A percentile compares a stretch with the other conserved stretches of the same genome.
Conservation (phyloP, 2,329 filamentous ascomycete genomes). For the Cercospora nicotianae region DNA sequence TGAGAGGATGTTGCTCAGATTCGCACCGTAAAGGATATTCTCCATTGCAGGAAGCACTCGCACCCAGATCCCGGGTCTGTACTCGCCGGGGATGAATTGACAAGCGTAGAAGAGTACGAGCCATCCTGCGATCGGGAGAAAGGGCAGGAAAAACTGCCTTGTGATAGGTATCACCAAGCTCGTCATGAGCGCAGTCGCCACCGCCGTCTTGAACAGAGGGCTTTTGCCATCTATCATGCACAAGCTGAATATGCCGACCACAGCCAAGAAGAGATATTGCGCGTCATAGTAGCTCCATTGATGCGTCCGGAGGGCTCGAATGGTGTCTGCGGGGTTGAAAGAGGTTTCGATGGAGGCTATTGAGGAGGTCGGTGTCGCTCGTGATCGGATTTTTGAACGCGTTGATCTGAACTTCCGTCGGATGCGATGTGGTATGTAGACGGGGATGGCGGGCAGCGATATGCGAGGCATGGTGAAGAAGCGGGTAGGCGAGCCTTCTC, state of each 20-base stretch:
- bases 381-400: constrained; percentile 64
- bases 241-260: constrained; percentile 78
- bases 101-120: constrained; percentile 89
- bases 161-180: constrained; percentile 80
- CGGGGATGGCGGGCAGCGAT: constrained; percentile 50
- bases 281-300: constrained; percentile 80
- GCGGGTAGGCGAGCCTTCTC: constrained; percentile 37
- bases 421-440: constrained; percentile 63
- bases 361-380: constrained; percentile 67
- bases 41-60: constrained; percentile 90
- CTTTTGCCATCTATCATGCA: constrained; percentile 77
- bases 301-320: constrained; percentile 73
- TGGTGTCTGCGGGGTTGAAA: constrained; percentile 74
- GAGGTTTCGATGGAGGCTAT: constrained; percentile 78
- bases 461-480: constrained; percentile 47
- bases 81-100: constrained; percentile 85
- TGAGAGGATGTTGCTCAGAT: constrained; percentile 92
- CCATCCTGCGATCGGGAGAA: constrained; percentile 81
- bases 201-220: constrained; percentile 72
- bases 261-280: constrained; percentile 75
- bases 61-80: constrained; percentile 91
- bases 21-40: constrained; percentile 94
- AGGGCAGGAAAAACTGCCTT: constrained; percentile 87
- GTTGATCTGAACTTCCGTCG: constrained; percentile 63
- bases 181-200: constrained; percentile 65